Evolutionary conservation across 1,284 basidiomycete species (phyloP), one percentile per base, ranked within the genome.

Genomic region (Takashimella tepidaria): DNA sequence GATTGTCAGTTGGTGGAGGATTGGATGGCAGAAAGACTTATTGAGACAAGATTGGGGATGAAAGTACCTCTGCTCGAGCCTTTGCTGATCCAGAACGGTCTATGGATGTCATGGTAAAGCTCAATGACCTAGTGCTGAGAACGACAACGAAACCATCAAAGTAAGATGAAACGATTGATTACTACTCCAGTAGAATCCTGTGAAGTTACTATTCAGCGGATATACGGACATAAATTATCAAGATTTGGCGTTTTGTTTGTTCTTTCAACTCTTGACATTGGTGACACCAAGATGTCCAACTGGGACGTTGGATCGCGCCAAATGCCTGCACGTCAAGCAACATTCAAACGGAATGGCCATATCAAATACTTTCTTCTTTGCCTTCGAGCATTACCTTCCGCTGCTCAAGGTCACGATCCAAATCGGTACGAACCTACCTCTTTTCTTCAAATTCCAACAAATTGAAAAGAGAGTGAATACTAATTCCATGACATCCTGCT

Each of bases 301-400:
- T n/a, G n/a, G n/a, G n/a, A n/a, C n/a, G n/a, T n/a, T n/a, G n/a
- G n/a, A n/a, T n/a, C n/a, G n/a, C n/a, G n/a, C n/a, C n/a, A n/a
- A n/a, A n/a, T n/a, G n/a, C n/a, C n/a, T n/a, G n/a, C 31, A 37
- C 31, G 31, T 8, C 73, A 75, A 55, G 26, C 53, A 12, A 74
- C 74, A 0, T 73, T 75, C 66, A 75, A 74, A 56, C 62, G 68
- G 19, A 76, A 76, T 51, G 72, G 68, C 6, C 74, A 76, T 46
- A 63, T 68, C 44, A 61, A 62, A 12, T 75, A 70, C 62, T 76
- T 76, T 44, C 50, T 60, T 1, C 56, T 73, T 37, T 76, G 74
- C 49, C 56, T 77, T 13, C 53, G 56, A 31, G 68, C 65, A 1
- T 61, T 77, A 22, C 76, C 76, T 0, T 53, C 67, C 3, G 51